phyloP scores from a whole-genome alignment of 148 eudicot genomes.

The Chenopodium suecicum region DNA sequence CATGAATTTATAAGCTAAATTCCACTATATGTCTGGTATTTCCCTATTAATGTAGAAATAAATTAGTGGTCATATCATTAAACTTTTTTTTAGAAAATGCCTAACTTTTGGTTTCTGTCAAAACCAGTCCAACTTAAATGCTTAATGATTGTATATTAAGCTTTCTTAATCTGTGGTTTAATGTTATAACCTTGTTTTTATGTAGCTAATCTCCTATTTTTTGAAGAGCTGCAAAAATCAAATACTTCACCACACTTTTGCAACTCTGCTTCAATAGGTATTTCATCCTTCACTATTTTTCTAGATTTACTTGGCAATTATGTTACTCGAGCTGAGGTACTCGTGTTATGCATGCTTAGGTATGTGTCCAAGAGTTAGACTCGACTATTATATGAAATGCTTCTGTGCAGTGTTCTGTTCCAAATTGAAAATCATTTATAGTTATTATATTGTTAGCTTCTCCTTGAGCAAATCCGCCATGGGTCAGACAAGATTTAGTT shows the following conservation, averaged over 20 bases:
- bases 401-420: not conserved
- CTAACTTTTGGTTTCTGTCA: conserved; percentile 24
- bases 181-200: not conserved
- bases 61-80: not conserved
- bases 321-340: not conserved
- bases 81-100: not conserved
- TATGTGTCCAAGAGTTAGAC: not conserved
- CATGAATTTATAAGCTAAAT: not conserved
- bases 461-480: not conserved
- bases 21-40: not conserved
- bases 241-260: not conserved
- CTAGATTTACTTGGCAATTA: not conserved
- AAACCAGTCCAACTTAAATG: not conserved
- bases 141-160: not conserved
- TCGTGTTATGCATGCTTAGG: not conserved
- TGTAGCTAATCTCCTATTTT: not conserved
- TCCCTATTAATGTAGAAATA: not conserved
- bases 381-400: not conserved
- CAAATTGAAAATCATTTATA: not conserved
- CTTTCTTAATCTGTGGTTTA: not conserved
- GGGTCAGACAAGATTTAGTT: not conserved
- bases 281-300: not conserved
- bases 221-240: not conserved
- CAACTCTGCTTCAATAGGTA: conserved; percentile 12
- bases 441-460: not conserved